Base-by-base conservation (phyloP, 352 stramenopile genomes). In the Blastocystis sp. region DNA sequence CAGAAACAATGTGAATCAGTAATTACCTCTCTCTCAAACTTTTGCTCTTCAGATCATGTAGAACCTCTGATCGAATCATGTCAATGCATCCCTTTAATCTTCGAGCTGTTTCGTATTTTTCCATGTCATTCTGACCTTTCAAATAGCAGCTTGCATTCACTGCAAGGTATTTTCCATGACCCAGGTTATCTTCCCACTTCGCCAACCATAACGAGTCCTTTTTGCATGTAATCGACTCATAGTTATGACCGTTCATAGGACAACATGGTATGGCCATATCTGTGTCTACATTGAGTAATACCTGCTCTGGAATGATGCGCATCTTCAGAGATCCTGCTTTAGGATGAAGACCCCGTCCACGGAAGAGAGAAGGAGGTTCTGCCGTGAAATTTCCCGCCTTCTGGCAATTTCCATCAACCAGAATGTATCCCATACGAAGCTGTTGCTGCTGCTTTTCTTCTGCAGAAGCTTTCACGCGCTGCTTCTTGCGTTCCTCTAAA, bases 61-160 rank as follows among this genome's bases (percentile, higher is more conserved):
- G 93, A 90, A 98, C 98, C 79, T 97, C 93, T 68, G 94, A 94
- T 34, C 95, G 94, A 90, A 98, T 96, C 91, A 96, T 97, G 55
- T 95, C 93, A 90, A 99, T 99, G 90, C 94, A 98, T 11, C 96
- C 95, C 91, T 98, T 99, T 23, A 99, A 92, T 68, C 94, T 92
- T 7, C 96, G 95, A 29, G 97, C 97, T 91, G 99, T 99, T 90
- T 98, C 96, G 91, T 99, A 99, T 91, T 99, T 99, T 76, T 93
- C 94, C 91, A 98, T 92, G 92, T 99, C 97, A 47, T 94, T 96
- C 91, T 99, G 98, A 29, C 97, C 97, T 93, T 99, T 99, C 91
- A 99, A 99, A 87, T 94, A 98, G 13, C 95, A 98, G 75, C 94
- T 97, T 53, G 96, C 96, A 0, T 96, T 95, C 43, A 99, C 94